Base-by-base conservation (phyloP, 805 yeast genomes). In the Suhomyces vadensis region DNA sequence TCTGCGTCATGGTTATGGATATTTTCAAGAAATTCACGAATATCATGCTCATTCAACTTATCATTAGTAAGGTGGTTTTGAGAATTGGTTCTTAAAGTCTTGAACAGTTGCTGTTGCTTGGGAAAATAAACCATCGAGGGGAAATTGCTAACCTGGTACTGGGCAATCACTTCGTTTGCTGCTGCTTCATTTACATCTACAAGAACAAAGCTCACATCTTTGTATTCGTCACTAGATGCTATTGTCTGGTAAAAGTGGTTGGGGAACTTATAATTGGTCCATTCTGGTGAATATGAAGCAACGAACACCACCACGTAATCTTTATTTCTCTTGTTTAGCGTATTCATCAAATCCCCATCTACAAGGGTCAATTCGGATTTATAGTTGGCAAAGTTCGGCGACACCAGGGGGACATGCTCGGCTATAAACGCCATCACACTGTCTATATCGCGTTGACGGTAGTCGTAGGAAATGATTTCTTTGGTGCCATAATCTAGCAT, bases 401-500 rank as follows among this genome's bases (percentile, higher is more conserved):
- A 19, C 5, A 47, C 44, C 2, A 42, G 46, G 21, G 54, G 53
- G 2, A 52, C 53, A 6, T 48, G 41, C 10, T 41, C 37, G 8
- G 11, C 22, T 16, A 43, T 23, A n/a, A 43, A 51, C 9, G 53
- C 55, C 2, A 63, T 41, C 9, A 67, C 31, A 8, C 51, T 41
- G 8, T 53, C 46, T 9, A 59, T 35, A 14, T 51, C 51, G 26
- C 68, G 43, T n/a, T 49, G 42, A 2, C 35, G 37, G 23, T 67
- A 70, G 1, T 54, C 53, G 52, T 65, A 80, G 1, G 64, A 58
- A 0, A 61, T 66, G 4, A 75, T 63, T 42, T 65, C 61, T 38
- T 67, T 71, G 1, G 77, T 75, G 31, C 63, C 61, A 38, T 65
- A 63, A 25, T 73, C 60, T 47, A 77, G 73, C 25, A 81, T 53